Base-by-base conservation (phyloP, 208 protist species). In the Balamuthia mandrillaris region DNA sequence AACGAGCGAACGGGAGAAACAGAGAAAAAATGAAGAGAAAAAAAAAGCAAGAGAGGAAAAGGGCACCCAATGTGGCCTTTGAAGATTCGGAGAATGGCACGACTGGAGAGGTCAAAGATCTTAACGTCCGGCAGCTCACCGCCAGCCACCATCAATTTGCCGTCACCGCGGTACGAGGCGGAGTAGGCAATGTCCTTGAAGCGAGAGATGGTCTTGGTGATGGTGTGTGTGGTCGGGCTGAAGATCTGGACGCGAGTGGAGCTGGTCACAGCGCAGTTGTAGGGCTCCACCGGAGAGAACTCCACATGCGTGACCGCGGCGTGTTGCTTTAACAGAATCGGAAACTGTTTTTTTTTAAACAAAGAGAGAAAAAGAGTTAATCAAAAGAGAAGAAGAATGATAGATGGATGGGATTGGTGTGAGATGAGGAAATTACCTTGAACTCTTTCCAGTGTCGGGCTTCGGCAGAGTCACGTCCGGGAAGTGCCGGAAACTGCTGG, bases 231-330 rank as follows among this genome's bases (percentile, higher is more conserved):
- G 45, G 84, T 72, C 52, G 72, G 51, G 56, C 60, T 81, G 85
- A 82, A 90, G 44, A 90, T 56, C 44, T 90, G 88, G 27, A 90
- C 72, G 33, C 87, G 51, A n/a, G 77, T 91, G 51, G 60, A 70
- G 75, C 85, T 89, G 35, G 85, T 89, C 49, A 91, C 85, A 14
- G 86, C 88, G 41, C 84, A 88, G 31, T 89, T 79, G 44, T 87
- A 42, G 33, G 86, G 85, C 63, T 45, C n/a, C 16, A 84, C 35
- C 37, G 81, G 72, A 18, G 75, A 81, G 56, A 91, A 91, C 39
- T 75, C 41, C 9, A 90, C 60, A 49, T 49, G 81, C 39, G 84
- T 87, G 21, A 90, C 79, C 12, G 81, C 88, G 33, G 75, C 56
- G 21, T 65, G 61, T 61, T 81, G 74, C 49, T 81, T 81, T 18